Conservation (phyloP, 2,329 filamentous ascomycete species). For the Teratosphaeriaceae sp. region DNA sequence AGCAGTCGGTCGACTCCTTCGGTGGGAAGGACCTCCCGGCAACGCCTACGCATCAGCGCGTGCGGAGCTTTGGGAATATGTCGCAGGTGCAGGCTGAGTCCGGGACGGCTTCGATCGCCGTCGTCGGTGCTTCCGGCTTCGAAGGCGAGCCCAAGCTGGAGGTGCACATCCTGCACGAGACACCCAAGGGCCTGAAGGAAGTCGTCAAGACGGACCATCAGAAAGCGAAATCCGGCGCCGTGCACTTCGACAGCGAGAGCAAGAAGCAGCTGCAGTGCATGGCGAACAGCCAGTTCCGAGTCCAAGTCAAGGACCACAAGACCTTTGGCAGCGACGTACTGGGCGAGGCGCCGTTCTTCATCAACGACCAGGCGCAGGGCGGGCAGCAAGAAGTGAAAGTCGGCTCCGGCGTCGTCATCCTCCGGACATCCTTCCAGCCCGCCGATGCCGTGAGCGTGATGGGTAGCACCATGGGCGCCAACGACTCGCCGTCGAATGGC, state of each 20-base stretch:
- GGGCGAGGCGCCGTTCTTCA: slow-evolving; percentile 80
- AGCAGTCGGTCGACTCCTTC: slow-evolving; percentile 18
- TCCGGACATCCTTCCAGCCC: slow-evolving; percentile 24
- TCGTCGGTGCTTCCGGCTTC: slow-evolving; percentile 73
- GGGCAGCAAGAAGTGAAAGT: slow-evolving; percentile 64
- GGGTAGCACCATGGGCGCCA: slow-evolving; percentile 5
- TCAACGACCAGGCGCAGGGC: slow-evolving; percentile 69
- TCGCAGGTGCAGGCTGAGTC: slow-evolving; percentile 40
- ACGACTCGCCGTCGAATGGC: slow-evolving; percentile 11
- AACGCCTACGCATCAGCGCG: slow-evolving; percentile 38
- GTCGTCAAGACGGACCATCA: slow-evolving; percentile 89
- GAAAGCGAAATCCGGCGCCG: slow-evolving; percentile 61
- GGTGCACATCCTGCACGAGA: slow-evolving; percentile 27
- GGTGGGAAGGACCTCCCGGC: slow-evolving; percentile 19
- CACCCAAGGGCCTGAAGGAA: slow-evolving; percentile 62
- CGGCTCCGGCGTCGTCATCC: slow-evolving; percentile 69
- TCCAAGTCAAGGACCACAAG: slow-evolving; percentile 78
- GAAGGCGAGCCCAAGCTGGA: slow-evolving; percentile 37
- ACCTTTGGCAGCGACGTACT: slow-evolving; percentile 77
- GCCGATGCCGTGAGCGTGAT: slow-evolving; percentile 17
- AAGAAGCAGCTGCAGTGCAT: slow-evolving; percentile 63
- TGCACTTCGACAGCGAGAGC: slow-evolving; percentile 56
- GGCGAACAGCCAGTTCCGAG: slow-evolving; percentile 77
- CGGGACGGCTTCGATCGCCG: slow-evolving; percentile 72
- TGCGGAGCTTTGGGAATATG: slow-evolving; percentile 36